These are phyloP conservation scores for Chaetomiaceae sp. DNA, from an alignment of 2,329 filamentous ascomycete species.

Conservation along the genomic window DNA sequence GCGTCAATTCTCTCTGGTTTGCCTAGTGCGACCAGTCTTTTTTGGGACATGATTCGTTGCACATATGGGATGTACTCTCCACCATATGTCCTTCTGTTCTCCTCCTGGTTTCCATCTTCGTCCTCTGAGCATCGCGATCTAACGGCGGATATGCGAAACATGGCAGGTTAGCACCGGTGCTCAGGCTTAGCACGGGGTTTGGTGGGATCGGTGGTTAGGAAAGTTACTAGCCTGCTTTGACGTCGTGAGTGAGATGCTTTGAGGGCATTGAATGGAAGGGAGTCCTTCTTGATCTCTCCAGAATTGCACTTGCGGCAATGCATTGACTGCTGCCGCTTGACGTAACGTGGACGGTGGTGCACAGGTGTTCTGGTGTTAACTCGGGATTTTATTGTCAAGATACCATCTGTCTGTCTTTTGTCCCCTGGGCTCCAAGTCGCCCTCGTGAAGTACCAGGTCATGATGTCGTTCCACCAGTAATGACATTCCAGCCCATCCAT, in stretches of 20 bases:
- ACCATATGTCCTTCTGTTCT: conserved; percentile 10
- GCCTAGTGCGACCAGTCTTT: conserved; percentile 1
- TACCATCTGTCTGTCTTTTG: conserved; percentile 7
- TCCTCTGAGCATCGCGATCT: conserved; percentile 11
- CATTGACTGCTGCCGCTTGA: conserved; percentile 18
- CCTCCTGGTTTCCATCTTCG: conserved; percentile 5
- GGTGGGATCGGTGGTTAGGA: not conserved
- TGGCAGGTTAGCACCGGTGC: not conserved
- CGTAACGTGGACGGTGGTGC: conserved; percentile 14
- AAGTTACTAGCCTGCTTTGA: not conserved
- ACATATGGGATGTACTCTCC: conserved; percentile 13
- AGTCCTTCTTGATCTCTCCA: conserved; percentile 11
- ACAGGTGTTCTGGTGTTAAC: conserved; percentile 11
- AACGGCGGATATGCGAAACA: conserved; percentile 12
- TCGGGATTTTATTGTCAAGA: conserved; percentile 12
- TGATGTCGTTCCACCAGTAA: not conserved
- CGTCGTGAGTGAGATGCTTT: conserved; percentile 3
- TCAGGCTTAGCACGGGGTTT: no score
- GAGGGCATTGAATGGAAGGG: conserved; percentile 7
- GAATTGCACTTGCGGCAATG: conserved; percentile 13
- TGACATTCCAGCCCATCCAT: no score
- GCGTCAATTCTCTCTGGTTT: no score
- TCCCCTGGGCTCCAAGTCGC: not conserved
- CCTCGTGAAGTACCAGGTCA: not conserved
- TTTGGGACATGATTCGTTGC: conserved; percentile 9